Base-by-base conservation (phyloP, 208 protist genomes). In the Trypanosoma brucei region DNA sequence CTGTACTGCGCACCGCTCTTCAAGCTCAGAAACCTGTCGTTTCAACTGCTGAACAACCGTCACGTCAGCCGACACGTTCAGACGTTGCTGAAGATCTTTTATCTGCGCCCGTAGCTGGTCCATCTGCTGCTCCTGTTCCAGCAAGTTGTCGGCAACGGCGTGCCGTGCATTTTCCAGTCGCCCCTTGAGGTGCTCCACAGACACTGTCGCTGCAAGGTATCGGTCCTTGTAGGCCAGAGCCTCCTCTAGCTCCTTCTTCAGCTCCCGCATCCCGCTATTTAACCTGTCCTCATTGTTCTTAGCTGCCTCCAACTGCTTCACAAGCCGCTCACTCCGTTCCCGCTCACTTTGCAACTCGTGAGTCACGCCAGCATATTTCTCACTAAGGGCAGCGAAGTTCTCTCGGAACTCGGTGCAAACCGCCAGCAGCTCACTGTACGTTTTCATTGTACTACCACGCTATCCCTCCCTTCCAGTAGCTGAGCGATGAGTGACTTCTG, bases 361-460 rank as follows among this genome's bases (percentile, higher is more conserved):
- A 30, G 55, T 39, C 11, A 81, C 45, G 11, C 67, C 72, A 58
- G 79, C 86, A 76, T 83, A 88, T 59, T 89, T 90, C 34, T 68
- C 81, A 48, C 72, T 88, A 22, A 94, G 72, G 7, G 66, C 70
- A 40, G 84, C 70, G 52, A 94, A 94, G 70, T 94, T 94, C 40
- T 83, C 76, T 56, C 89, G 82, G 60, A 88, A 94, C 75, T 91
- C 84, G 8, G 81, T 68, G 63, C 88, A 92, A 35, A 70, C 79
- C 52, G 88, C 72, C 62, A 90, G 71, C 33, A 94, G 72, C 59
- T 91, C 87, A 2, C 81, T 72, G 63, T 91, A 88, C 13, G 81
- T 84, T n/a, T 81, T 62, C 81, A 89, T 90, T 22, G 8, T 59
- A 3, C 54, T 33, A 4, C 3, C 30, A 56, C 36, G 31, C 42